A percentile compares a stretch with the other conserved stretches of the same genome.
These are phyloP conservation scores for Neonectria coccinea DNA, from an alignment of 2,329 filamentous ascomycete species.

Conservation along the genomic window DNA sequence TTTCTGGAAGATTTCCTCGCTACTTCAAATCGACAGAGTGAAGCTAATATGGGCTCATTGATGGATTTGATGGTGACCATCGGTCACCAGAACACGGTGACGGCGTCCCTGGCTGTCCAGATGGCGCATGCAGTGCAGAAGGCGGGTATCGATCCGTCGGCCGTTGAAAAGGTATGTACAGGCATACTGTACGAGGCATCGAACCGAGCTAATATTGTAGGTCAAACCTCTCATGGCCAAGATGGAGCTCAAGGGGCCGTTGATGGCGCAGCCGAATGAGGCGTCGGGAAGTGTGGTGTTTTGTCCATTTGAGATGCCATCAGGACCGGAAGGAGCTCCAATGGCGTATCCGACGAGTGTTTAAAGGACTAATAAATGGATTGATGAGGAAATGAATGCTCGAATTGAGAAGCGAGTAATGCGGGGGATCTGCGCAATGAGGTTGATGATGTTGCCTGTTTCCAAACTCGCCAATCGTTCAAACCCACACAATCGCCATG, in stretches of 20 bases:
- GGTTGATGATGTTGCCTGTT: too few relatives aligned
- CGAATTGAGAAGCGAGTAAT: too few relatives aligned
- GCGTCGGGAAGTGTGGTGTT: constrained; percentile 35
- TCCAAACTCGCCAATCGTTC: too few relatives aligned
- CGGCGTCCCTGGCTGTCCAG: constrained; percentile 77
- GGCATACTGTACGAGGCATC: neutral
- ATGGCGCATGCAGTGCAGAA: constrained; percentile 73
- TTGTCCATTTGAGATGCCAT: constrained; percentile 38
- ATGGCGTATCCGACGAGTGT: constrained; percentile 19
- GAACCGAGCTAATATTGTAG: constrained; percentile 17
- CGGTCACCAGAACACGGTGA: constrained; percentile 73
- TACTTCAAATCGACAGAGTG: constrained; percentile 61
- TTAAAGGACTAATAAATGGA: neutral
- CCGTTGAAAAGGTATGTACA: constrained; percentile 40
- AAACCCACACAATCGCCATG: too few relatives aligned
- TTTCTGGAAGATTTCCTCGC: constrained; percentile 78
- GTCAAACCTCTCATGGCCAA: constrained; percentile 33
- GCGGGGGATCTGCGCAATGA: too few relatives aligned
- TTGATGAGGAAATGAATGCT: too few relatives aligned
- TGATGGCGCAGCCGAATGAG: constrained; percentile 33
- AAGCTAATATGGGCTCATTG: constrained; percentile 73
- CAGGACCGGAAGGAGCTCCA: constrained; percentile 31
- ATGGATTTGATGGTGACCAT: constrained; percentile 75
- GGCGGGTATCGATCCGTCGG: constrained; percentile 42
- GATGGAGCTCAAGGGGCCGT: constrained; percentile 30